Conservation (phyloP, 805 yeast species). For the Candida koratica region DNA sequence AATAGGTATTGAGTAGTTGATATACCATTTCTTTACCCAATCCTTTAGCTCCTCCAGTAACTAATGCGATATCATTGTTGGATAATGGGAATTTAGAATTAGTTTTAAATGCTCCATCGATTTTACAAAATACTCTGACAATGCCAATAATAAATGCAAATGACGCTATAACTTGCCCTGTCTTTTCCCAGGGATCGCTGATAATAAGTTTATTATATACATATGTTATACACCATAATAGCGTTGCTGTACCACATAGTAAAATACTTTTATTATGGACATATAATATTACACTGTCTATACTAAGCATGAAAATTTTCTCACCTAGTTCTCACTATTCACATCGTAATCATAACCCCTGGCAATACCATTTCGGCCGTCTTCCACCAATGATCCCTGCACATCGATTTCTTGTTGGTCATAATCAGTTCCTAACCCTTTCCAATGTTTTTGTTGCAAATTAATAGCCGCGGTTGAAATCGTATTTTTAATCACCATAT, state of each 20-base stretch:
- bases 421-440: conserved; percentile 88
- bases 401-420: conserved; percentile 32
- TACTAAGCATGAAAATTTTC: conserved; percentile 1
- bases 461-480: conserved; percentile 84
- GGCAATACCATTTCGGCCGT: conserved; percentile 86
- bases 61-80: conserved; percentile 25
- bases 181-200: not conserved
- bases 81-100: not conserved
- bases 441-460: conserved; percentile 75
- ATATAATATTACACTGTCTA: not conserved
- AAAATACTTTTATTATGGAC: not conserved
- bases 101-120: conserved; percentile 2
- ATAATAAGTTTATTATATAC: not conserved
- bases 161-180: not conserved
- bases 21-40: conserved; percentile 43
- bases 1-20: conserved; percentile 19
- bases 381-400: conserved; percentile 77
- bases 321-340: not conserved
- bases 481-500: conserved; percentile 67
- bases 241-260: not conserved
- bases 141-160: not conserved
- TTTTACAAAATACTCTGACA: not conserved
- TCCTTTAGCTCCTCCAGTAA: conserved; percentile 53
- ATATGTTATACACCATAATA: not conserved
- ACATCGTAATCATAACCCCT: conserved; percentile 62